These are phyloP conservation scores for Cenchrus purpureus DNA, from an alignment of 176 grass and related monocot species.

Conservation along the genomic window DNA sequence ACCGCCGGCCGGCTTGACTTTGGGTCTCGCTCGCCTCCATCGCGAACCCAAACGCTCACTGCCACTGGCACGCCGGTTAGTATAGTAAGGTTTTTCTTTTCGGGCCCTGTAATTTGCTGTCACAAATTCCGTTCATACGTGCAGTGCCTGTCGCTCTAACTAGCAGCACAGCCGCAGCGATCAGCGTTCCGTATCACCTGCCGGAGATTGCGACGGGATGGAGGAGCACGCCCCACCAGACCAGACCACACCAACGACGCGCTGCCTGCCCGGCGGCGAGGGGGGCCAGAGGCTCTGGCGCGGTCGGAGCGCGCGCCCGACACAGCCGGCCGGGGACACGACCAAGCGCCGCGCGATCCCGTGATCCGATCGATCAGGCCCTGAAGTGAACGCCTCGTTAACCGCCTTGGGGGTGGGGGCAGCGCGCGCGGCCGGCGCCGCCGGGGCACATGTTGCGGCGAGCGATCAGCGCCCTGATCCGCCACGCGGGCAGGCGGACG, in stretches of 20 bases:
- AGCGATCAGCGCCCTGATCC: slow-evolving; percentile 5
- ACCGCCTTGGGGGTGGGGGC: background rate
- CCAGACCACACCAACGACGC: background rate
- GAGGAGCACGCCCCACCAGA: background rate
- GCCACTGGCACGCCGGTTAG: slow-evolving; percentile 4
- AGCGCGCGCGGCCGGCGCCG: background rate
- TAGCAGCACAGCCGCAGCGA: background rate
- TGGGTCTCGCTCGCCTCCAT: background rate
- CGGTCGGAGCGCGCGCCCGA: background rate
- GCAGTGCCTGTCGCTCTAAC: background rate
- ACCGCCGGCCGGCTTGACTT: slow-evolving; percentile 35
- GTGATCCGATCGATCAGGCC: background rate
- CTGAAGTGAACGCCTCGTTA: background rate
- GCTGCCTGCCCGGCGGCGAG: slow-evolving; percentile 6
- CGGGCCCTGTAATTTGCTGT: background rate
- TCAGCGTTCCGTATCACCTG: background rate
- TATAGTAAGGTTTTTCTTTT: background rate
- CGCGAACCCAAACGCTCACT: background rate
- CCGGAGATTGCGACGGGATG: slow-evolving; percentile 10
- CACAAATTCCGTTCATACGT: slow-evolving; percentile 5
- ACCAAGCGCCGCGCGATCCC: slow-evolving; percentile 12
- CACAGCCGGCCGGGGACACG: background rate
- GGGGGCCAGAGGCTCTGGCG: slow-evolving; percentile 10
- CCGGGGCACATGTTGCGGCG: slow-evolving; percentile 21
- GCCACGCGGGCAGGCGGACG: background rate